These are phyloP conservation scores for Trypanosoma platydactyli DNA, from an alignment of 208 protist genomes.

Conservation along the genomic window DNA sequence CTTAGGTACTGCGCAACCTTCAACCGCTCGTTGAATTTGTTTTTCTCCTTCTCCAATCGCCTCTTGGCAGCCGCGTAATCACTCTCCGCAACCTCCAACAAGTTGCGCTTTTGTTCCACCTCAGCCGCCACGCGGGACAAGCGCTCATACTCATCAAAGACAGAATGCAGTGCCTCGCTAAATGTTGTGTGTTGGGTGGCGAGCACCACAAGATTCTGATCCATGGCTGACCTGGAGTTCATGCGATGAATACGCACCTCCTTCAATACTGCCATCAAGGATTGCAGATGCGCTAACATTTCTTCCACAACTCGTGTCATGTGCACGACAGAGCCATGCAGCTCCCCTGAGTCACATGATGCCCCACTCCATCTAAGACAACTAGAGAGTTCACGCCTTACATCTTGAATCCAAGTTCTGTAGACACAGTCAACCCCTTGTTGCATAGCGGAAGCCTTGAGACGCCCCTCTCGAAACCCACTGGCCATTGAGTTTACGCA, in stretches of 20 bases:
- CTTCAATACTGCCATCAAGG: conserved; percentile 10
- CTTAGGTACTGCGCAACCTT: conserved; percentile 16
- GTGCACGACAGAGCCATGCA: conserved; percentile 5
- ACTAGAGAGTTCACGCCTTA: conserved; percentile 27
- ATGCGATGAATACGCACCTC: conserved; percentile 6
- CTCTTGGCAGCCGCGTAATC: conserved; percentile 19
- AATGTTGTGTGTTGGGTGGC: conserved; percentile 9
- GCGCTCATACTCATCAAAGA: conserved; percentile 33
- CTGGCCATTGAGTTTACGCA: conserved; percentile 22
- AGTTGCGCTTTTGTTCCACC: conserved; percentile 28
- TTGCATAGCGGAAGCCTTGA: conserved; percentile 29
- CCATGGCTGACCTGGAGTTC: conserved; percentile 11
- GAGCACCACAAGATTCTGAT: conserved; percentile 17
- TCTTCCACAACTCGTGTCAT: conserved; percentile 27
- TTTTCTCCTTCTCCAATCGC: conserved; percentile 21
- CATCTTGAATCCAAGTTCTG: conserved; percentile 33
- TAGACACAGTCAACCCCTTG: conserved; percentile 29
- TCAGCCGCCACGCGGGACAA: conserved; percentile 26
- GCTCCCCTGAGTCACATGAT: conserved; percentile 7
- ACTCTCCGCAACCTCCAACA: conserved; percentile 25
- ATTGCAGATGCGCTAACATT: conserved; percentile 19
- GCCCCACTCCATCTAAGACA: conserved; percentile 16
- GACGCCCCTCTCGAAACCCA: conserved; percentile 25
- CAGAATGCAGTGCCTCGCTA: conserved; percentile 6
- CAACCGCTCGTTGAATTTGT: conserved; percentile 9